Conservation (phyloP, 2,329 filamentous ascomycete species). For the Aureobasidium sp. region DNA sequence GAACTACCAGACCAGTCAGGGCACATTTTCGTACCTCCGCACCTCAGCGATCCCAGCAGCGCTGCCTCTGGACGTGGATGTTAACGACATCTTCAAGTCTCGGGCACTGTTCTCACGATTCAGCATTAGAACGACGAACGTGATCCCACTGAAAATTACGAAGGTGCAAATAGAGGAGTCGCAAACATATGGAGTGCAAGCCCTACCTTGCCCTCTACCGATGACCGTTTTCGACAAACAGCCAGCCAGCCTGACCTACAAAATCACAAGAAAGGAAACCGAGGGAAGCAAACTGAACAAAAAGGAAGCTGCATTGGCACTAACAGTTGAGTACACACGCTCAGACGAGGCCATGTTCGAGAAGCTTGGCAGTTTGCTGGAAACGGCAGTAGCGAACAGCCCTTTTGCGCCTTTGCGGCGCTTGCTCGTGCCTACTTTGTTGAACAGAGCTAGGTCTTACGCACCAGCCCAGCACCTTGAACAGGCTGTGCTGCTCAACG, state of each 20-base stretch:
- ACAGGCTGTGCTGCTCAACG: slow-evolving; percentile 44
- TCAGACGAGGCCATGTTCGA: slow-evolving; percentile 63
- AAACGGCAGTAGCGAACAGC: slow-evolving; percentile 38
- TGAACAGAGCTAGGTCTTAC: slow-evolving; percentile 37
- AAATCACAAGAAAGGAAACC: slow-evolving; percentile 52
- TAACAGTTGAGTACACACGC: slow-evolving; percentile 68
- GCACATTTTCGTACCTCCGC: slow-evolving; percentile 43
- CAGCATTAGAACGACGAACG: slow-evolving; percentile 72
- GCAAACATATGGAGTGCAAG: slow-evolving; percentile 57
- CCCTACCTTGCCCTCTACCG: slow-evolving; percentile 37
- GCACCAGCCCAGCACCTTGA: slow-evolving; percentile 45
- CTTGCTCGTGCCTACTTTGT: slow-evolving; percentile 45
- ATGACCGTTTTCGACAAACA: slow-evolving; percentile 71
- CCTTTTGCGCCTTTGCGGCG: slow-evolving; percentile 39
- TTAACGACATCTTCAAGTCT: slow-evolving; percentile 91
- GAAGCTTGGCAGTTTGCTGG: slow-evolving; percentile 40
- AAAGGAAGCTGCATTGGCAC: slow-evolving; percentile 44
- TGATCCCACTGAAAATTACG: slow-evolving; percentile 66
- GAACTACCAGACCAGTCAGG: slow-evolving; percentile 22
- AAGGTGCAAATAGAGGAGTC: slow-evolving; percentile 64
- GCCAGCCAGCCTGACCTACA: slow-evolving; percentile 73
- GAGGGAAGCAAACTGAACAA: slow-evolving; percentile 21
- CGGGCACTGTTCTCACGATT: slow-evolving; percentile 77
- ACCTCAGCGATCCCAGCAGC: slow-evolving; percentile 60
- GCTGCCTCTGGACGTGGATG: slow-evolving; percentile 84